A percentile compares a stretch with the other conserved stretches of the same genome.
phyloP scores from a whole-genome alignment of 75 land plant species.

The Picea glauca region DNA sequence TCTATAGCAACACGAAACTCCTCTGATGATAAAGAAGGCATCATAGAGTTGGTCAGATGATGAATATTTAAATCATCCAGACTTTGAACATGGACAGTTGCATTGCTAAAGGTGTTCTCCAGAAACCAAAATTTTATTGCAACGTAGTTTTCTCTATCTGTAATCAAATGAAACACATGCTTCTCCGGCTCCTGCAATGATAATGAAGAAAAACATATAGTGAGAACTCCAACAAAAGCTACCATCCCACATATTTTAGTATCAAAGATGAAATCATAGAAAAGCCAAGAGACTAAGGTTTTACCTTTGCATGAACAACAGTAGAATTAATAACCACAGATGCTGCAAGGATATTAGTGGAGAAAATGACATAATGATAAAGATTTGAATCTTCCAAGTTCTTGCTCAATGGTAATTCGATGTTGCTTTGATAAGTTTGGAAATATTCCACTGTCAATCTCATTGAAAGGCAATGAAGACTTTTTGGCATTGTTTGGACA shows the following conservation, averaged over 20 bases:
- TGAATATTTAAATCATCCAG: slow-evolving; percentile 37
- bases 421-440: slow-evolving; percentile 5
- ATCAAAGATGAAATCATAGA: background rate
- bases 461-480: slow-evolving; percentile 87
- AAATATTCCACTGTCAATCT: slow-evolving; percentile 84
- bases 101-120: slow-evolving; percentile 32
- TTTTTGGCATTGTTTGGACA: slow-evolving; percentile 87
- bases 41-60: background rate
- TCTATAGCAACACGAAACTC: slow-evolving; percentile 57
- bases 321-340: slow-evolving; percentile 77
- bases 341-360: slow-evolving; percentile 66
- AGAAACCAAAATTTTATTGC: slow-evolving; percentile 72
- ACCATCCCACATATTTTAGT: slow-evolving; percentile 2
- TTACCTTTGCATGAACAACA: slow-evolving; percentile 48
- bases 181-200: slow-evolving; percentile 53
- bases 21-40: slow-evolving; percentile 25
- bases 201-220: background rate
- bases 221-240: background rate
- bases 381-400: slow-evolving; percentile 29
- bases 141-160: slow-evolving; percentile 59
- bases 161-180: slow-evolving; percentile 68
- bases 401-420: slow-evolving; percentile 3
- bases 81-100: slow-evolving; percentile 49
- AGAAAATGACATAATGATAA: slow-evolving; percentile 59
- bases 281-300: background rate